These are phyloP conservation scores for Orbilia quercus DNA, from an alignment of 2,329 filamentous ascomycete genomes.

Conservation along the genomic window DNA sequence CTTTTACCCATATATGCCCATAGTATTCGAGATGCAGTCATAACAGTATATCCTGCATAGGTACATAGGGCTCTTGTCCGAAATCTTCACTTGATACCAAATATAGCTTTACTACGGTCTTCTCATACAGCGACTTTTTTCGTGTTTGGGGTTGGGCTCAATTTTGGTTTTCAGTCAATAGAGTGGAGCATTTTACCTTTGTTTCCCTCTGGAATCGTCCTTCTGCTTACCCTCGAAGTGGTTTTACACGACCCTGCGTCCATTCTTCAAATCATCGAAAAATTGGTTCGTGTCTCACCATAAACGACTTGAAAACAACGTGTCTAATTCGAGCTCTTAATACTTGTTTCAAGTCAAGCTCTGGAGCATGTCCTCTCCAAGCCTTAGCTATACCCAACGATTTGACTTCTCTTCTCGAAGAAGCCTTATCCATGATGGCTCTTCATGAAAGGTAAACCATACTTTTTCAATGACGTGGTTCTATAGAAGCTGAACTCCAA, in stretches of 20 bases:
- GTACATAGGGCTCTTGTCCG: constrained; percentile 21
- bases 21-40: neutral
- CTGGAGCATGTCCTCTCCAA: constrained; percentile 1
- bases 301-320: neutral
- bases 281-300: neutral
- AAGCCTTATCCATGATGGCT: constrained; percentile 16
- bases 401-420: constrained; percentile 14
- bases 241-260: constrained; percentile 6
- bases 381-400: constrained; percentile 24
- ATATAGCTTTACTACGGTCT: constrained; percentile 13
- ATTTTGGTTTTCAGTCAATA: constrained; percentile 1
- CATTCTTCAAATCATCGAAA: constrained; percentile 4
- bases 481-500: neutral
- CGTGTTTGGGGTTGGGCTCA: constrained; percentile 10
- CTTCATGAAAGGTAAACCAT: constrained; percentile 26
- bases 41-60: constrained; percentile 1
- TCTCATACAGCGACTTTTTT: constrained; percentile 5
- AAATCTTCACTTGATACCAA: constrained; percentile 37
- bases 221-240: constrained; percentile 27
- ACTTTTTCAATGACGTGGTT: neutral
- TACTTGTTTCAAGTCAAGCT: neutral
- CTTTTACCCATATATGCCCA: neutral
- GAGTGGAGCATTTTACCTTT: constrained; percentile 19
- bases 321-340: neutral
- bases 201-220: constrained; percentile 9